Conservation (phyloP, 768 basidiomycete species). For the Fomitopsis serialis region DNA sequence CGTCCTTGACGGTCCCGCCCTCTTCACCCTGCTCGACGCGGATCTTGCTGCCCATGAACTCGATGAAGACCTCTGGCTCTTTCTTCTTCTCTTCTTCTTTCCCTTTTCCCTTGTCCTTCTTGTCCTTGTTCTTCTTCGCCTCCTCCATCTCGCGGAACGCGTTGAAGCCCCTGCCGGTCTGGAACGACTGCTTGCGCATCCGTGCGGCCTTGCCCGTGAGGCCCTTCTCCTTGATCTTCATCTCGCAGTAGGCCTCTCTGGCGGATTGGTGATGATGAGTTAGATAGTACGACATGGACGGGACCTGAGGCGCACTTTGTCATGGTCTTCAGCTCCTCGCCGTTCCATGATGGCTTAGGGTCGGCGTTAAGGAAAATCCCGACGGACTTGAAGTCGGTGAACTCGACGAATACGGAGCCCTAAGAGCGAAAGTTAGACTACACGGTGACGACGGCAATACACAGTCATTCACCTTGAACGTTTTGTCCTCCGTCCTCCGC, state of each 20-base stretch:
- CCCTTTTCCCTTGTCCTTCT: slow-evolving; percentile 26
- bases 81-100: slow-evolving; percentile 19
- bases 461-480: slow-evolving; percentile 68
- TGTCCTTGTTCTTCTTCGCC: slow-evolving; percentile 23
- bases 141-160: slow-evolving; percentile 66
- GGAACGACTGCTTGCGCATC: slow-evolving; percentile 50
- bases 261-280: not conserved
- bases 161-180: slow-evolving; percentile 58
- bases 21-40: slow-evolving; percentile 53
- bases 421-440: slow-evolving; percentile 23
- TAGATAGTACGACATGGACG: not conserved
- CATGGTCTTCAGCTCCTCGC: slow-evolving; percentile 75
- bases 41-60: slow-evolving; percentile 69
- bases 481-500: slow-evolving; percentile 76
- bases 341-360: slow-evolving; percentile 78
- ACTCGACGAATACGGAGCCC: slow-evolving; percentile 94
- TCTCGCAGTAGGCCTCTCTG: slow-evolving; percentile 84
- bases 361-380: slow-evolving; percentile 76
- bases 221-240: slow-evolving; percentile 96
- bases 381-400: slow-evolving; percentile 61
- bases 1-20: slow-evolving; percentile 38
- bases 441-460: not conserved
- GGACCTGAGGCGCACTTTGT: slow-evolving; percentile 58
- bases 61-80: slow-evolving; percentile 59
- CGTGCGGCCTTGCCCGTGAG: slow-evolving; percentile 68